phyloP scores from a whole-genome alignment of 352 stramenopile species.

The Blastocystis sp. region DNA sequence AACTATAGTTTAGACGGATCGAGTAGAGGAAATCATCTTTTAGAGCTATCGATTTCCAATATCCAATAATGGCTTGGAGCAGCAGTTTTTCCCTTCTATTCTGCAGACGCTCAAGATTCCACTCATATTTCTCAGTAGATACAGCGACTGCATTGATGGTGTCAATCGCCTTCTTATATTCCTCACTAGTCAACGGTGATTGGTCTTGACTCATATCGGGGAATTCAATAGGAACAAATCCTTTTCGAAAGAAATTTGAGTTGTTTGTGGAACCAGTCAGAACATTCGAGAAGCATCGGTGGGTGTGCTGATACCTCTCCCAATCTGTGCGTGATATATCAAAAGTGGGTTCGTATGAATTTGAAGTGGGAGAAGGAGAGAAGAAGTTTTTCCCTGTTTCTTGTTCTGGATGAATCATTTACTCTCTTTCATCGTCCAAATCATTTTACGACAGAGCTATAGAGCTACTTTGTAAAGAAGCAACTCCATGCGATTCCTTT shows the following conservation, averaged over 20 bases:
- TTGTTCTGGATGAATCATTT: no score
- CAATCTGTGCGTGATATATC: not conserved
- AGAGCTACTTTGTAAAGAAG: not conserved
- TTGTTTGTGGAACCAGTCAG: not conserved
- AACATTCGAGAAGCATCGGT: constrained; percentile 27
- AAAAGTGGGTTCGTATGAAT: not conserved
- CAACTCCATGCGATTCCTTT: not conserved
- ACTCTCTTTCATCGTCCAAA: no score
- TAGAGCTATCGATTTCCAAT: constrained; percentile 52
- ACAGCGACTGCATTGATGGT: not conserved
- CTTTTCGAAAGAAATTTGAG: not conserved
- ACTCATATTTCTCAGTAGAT: not conserved
- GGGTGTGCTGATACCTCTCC: not conserved
- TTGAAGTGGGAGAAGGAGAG: not conserved
- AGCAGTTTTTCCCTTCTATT: constrained; percentile 32
- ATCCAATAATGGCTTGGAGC: constrained; percentile 15
- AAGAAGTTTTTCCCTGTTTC: not conserved
- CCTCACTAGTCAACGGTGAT: not conserved
- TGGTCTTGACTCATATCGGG: constrained; percentile 26
- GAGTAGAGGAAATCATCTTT: constrained; percentile 40
- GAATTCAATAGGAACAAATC: not conserved
- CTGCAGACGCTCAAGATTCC: constrained; percentile 17
- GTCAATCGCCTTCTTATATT: not conserved
- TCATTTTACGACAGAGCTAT: not conserved
- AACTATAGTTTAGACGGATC: constrained; percentile 35